Conservation (phyloP, 2,329 filamentous ascomycete species). For the Trichophyton rubrum region DNA sequence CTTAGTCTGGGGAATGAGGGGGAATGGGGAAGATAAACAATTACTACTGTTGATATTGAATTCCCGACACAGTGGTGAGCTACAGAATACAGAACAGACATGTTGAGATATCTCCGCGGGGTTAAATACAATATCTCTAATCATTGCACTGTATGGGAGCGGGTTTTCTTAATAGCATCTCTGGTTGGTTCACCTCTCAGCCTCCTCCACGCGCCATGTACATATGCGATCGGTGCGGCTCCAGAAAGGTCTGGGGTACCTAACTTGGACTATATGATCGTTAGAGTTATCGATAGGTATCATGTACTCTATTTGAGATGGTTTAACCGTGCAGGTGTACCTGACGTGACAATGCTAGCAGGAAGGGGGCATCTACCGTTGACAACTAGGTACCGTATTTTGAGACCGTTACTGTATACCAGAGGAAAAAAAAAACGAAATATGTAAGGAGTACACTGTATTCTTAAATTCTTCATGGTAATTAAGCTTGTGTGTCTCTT, state of each 20-base stretch:
- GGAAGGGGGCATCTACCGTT: too few relatives aligned
- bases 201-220: neutral
- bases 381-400: too few relatives aligned
- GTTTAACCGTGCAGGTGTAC: neutral
- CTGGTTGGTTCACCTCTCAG: neutral
- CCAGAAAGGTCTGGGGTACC: neutral
- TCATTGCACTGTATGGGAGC: neutral
- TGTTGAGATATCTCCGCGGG: neutral
- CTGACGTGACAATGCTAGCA: neutral
- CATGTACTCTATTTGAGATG: neutral
- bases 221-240: neutral
- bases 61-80: neutral
- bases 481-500: neutral
- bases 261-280: neutral
- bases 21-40: neutral
- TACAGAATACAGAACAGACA: neutral
- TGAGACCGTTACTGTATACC: too few relatives aligned
- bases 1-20: too few relatives aligned
- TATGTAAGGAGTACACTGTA: too few relatives aligned
- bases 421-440: neutral
- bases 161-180: neutral
- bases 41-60: neutral
- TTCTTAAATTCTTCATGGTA: neutral
- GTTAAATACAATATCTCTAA: neutral
- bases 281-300: neutral